Conservation (phyloP, 1,284 basidiomycete species). For the Macrocystidia cucumis region DNA sequence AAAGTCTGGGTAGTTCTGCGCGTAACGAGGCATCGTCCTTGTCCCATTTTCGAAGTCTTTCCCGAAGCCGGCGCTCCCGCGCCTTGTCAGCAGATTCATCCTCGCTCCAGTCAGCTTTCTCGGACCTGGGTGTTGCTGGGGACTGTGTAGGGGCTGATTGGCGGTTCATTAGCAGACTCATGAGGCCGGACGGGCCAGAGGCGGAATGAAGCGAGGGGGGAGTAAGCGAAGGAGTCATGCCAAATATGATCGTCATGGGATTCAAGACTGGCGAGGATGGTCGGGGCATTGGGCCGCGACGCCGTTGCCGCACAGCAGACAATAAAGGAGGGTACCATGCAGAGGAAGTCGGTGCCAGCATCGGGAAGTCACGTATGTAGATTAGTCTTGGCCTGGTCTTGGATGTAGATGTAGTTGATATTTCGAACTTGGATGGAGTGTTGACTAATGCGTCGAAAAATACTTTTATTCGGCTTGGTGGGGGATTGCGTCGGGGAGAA, state of each 20-base stretch:
- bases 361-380: conserved; percentile 76
- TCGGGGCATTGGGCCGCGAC: conserved; percentile 51
- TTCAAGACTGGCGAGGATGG: conserved; percentile 49
- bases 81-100: conserved; percentile 54
- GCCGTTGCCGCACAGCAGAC: conserved; percentile 64
- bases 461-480: conserved; percentile 48
- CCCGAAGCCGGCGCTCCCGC: conserved; percentile 60
- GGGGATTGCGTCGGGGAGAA: conserved; percentile 29
- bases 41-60: conserved; percentile 67
- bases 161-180: conserved; percentile 34
- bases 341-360: conserved; percentile 63
- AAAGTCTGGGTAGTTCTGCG: conserved; percentile 54
- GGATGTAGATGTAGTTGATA: conserved; percentile 16
- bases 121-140: conserved; percentile 9
- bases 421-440: conserved; percentile 31
- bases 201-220: conserved; percentile 27
- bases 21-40: conserved; percentile 43
- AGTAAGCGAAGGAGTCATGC: conserved; percentile 68
- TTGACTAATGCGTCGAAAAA: conserved; percentile 76
- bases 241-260: conserved; percentile 78
- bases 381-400: conserved; percentile 60
- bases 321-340: conserved; percentile 78
- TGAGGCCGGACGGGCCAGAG: conserved; percentile 25
- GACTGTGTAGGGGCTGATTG: conserved; percentile 17
- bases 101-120: conserved; percentile 48